phyloP scores from a whole-genome alignment of 148 eudicot species.

The Suaeda aralocaspica region DNA sequence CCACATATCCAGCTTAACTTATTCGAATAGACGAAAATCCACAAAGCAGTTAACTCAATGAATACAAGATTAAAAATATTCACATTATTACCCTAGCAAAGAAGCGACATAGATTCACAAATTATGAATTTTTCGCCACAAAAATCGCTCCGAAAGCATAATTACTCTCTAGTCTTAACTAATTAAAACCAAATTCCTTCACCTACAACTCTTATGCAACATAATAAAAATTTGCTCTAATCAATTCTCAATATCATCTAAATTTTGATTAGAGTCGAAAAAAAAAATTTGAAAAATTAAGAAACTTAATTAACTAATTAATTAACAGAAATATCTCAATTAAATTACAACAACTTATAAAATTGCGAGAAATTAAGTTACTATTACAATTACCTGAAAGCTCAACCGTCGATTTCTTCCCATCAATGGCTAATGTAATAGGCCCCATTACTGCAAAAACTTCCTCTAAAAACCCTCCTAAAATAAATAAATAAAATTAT shows the following conservation, averaged over 20 bases:
- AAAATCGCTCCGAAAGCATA: neutral
- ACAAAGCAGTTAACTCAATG: too few species aligned
- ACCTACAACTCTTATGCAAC: too few species aligned
- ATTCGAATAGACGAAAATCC: too few species aligned
- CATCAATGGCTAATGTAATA: slow-evolving; percentile 42
- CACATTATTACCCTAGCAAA: too few species aligned
- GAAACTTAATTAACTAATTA: too few species aligned
- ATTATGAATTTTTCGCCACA: neutral
- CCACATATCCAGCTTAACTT: too few species aligned
- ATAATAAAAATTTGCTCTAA: too few species aligned
- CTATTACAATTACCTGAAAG: slow-evolving; percentile 37
- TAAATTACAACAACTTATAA: neutral
- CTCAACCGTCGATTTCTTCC: slow-evolving; percentile 34
- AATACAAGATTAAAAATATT: too few species aligned
- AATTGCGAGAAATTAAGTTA: neutral
- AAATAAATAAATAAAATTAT: neutral
- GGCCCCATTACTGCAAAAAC: slow-evolving; percentile 39
- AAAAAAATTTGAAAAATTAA: too few species aligned
- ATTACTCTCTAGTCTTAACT: neutral
- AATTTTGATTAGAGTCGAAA: too few species aligned
- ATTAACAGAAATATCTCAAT: neutral
- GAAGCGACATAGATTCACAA: too few species aligned
- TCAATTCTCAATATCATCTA: too few species aligned
- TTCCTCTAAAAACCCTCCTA: slow-evolving; percentile 6
- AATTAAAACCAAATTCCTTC: neutral